A percentile compares a stretch with the other conserved stretches of the same genome.
phyloP scores from a whole-genome alignment of 2,329 filamentous ascomycete genomes.

The Tolypocladium endophyticum region DNA sequence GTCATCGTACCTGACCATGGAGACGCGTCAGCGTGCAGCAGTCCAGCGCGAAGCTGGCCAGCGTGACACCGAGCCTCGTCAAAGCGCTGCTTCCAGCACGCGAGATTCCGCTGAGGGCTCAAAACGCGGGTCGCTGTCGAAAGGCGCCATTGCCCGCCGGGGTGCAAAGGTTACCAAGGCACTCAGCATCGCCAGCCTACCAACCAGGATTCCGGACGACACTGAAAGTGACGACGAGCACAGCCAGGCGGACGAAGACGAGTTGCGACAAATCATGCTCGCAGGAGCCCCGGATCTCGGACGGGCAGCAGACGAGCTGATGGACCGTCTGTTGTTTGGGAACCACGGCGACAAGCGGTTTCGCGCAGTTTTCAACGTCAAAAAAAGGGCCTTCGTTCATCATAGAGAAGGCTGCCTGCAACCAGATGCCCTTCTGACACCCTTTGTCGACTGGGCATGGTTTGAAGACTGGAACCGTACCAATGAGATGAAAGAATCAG shows the following conservation, averaged over 20 bases:
- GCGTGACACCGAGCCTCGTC: neutral
- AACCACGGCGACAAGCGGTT: neutral
- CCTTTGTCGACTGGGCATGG: slow-evolving; percentile 18
- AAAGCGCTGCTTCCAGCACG: neutral
- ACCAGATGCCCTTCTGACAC: neutral
- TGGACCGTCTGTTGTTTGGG: slow-evolving; percentile 1
- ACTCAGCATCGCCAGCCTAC: slow-evolving; percentile 1
- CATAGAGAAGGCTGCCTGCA: neutral
- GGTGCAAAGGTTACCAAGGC: neutral
- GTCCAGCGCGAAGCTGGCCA: neutral
- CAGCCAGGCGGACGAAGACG: neutral
- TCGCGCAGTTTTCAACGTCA: neutral
- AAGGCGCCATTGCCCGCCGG: neutral
- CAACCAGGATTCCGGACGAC: neutral
- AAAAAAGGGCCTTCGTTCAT: neutral
- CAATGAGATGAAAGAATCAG: neutral
- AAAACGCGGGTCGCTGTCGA: neutral
- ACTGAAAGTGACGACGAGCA: neutral
- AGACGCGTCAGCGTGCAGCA: neutral
- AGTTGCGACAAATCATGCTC: neutral
- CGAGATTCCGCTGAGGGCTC: neutral
- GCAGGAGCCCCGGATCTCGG: slow-evolving; percentile 1
- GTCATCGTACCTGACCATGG: neutral
- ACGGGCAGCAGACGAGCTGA: slow-evolving; percentile 2
- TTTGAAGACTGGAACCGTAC: neutral